Evolutionary conservation across 208 protist species (phyloP).

Genomic region (Leishmania turanica): DNA sequence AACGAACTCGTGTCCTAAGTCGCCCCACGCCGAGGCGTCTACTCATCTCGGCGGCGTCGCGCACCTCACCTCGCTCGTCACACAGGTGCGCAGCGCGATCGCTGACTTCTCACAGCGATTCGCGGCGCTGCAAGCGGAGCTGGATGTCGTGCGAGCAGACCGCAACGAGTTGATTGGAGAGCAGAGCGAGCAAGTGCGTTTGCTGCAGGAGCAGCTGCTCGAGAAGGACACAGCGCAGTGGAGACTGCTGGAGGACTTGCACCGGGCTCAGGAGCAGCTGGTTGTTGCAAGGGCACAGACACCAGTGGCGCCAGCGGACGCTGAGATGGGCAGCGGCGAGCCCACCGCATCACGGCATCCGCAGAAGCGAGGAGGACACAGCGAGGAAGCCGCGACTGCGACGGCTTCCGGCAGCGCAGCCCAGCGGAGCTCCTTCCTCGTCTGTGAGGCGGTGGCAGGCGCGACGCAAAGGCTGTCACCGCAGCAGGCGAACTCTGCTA

Average conservation of each 20-base stretch:
- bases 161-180: conserved; percentile 69
- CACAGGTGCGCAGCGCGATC: conserved; percentile 1
- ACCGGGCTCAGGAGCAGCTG: not conserved
- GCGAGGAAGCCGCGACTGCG: not conserved
- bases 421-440: not conserved
- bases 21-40: not conserved
- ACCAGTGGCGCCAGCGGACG: not conserved
- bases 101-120: conserved; percentile 17
- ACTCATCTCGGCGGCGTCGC: not conserved
- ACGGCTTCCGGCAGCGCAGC: not conserved
- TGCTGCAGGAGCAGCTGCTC: conserved; percentile 48
- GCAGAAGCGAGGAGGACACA: not conserved
- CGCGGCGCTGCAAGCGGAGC: conserved; percentile 49
- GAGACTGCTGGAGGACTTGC: conserved; percentile 21
- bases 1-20: not conserved
- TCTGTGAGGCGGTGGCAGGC: not conserved
- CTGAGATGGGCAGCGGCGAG: not conserved
- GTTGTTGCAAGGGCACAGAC: not conserved
- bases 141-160: conserved; percentile 69
- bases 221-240: conserved; percentile 34
- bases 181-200: conserved; percentile 49
- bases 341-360: conserved; percentile 1
- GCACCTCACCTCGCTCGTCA: conserved; percentile 2
- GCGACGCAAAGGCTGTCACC: not conserved
- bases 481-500: not conserved